These are phyloP conservation scores for Solanum sparsipilum DNA, from an alignment of 257 asterid genomes.

Conservation along the genomic window DNA sequence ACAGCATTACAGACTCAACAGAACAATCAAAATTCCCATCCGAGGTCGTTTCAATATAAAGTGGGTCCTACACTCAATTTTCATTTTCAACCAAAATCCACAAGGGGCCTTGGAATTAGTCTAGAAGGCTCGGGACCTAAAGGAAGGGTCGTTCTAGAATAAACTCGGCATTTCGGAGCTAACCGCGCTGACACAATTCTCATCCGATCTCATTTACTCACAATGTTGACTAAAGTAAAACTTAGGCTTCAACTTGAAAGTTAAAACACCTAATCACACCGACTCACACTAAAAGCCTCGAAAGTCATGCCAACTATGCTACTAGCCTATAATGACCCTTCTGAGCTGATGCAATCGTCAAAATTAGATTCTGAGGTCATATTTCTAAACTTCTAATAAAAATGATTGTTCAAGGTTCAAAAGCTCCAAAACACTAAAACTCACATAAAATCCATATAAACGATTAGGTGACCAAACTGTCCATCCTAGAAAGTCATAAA, in stretches of 20 bases:
- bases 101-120: neutral
- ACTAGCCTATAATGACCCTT: neutral
- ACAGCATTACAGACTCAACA: rapidly evolving
- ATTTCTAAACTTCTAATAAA: neutral
- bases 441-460: too few species aligned
- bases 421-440: neutral
- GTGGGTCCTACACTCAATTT: neutral
- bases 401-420: too few species aligned
- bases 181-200: too few species aligned
- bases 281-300: neutral
- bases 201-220: neutral
- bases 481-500: neutral
- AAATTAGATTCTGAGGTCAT: neutral
- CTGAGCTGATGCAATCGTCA: neutral
- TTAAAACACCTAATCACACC: too few species aligned
- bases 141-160: too few species aligned
- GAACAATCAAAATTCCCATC: neutral
- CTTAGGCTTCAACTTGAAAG: neutral
- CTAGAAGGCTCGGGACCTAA: neutral
- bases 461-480: neutral
- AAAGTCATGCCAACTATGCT: neutral
- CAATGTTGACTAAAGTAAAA: neutral
- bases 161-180: too few species aligned
- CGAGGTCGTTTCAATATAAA: neutral
- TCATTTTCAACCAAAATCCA: too few species aligned